Conservation (phyloP, 148 eudicot genomes). For the Pharnaceum exiguum region DNA sequence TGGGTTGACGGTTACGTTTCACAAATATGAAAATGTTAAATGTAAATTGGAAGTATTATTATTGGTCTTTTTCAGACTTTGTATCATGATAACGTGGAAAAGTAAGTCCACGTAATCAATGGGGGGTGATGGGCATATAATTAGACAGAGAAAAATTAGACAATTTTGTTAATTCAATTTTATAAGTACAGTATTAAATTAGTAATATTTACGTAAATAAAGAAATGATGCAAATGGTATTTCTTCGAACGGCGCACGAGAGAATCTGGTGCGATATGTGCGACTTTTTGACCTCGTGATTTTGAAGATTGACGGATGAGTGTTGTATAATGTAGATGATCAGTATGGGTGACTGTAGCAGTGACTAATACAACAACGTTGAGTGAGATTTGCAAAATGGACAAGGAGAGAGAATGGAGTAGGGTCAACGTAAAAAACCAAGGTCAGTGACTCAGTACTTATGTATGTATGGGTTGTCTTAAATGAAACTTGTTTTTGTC, state of each 20-base stretch:
- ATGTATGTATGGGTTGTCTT: background rate
- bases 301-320: constrained; percentile 3
- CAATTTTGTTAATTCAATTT: background rate
- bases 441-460: too few species aligned
- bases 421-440: constrained; percentile 22
- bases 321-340: background rate
- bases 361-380: too few species aligned
- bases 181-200: too few species aligned
- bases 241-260: background rate
- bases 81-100: background rate
- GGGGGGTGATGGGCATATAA: background rate
- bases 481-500: too few species aligned
- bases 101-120: background rate
- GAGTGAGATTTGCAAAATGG: too few species aligned
- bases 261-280: constrained; percentile 19
- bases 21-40: background rate
- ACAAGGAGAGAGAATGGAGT: background rate
- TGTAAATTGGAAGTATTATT: background rate
- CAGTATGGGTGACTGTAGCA: background rate
- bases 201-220: too few species aligned
- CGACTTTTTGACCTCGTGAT: background rate
- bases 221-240: background rate
- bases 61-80: background rate
- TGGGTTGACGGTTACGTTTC: background rate
- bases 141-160: background rate